Conservation (phyloP, 495 filamentous ascomycete genomes). For the Neurospora sp. region DNA sequence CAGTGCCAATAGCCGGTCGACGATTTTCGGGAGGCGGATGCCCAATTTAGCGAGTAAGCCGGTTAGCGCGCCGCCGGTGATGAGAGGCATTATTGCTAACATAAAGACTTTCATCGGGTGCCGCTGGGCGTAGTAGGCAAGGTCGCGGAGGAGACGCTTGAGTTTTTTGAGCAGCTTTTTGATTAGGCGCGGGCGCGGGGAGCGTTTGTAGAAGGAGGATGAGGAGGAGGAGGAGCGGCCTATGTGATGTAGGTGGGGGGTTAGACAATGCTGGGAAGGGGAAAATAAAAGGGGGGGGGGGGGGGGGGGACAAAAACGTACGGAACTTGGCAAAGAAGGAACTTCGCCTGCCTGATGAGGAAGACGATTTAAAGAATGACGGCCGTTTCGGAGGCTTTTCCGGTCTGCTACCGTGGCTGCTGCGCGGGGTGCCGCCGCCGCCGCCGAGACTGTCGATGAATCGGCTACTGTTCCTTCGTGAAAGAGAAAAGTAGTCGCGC, state of each 20-base stretch:
- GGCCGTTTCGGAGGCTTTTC: not conserved
- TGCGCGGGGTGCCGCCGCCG: not conserved
- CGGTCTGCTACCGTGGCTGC: not conserved
- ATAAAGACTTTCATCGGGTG: conserved; percentile 79
- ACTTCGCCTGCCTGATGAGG: not conserved
- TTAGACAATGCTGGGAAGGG: not conserved
- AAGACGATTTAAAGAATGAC: not conserved
- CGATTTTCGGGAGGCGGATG: conserved; percentile 52
- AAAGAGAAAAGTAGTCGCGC: not conserved
- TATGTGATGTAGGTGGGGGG: not conserved
- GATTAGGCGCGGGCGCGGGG: conserved; percentile 69
- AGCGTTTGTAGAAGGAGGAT: conserved; percentile 58
- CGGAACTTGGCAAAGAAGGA: not conserved
- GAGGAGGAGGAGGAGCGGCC: conserved; percentile 21
- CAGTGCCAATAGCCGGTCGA: conserved; percentile 47
- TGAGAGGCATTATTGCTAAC: conserved; percentile 72
- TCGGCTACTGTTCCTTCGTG: not conserved
- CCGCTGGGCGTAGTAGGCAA: conserved; percentile 62
- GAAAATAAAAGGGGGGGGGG: not conserved
- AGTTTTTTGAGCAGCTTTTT: conserved; percentile 58
- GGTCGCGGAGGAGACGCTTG: conserved; percentile 61
- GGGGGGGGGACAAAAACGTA: not conserved
- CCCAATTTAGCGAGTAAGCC: conserved; percentile 66
- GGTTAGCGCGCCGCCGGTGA: conserved; percentile 69
- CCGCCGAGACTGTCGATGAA: not conserved